Base-by-base conservation (phyloP, 73 alveolate genomes). In the Paramecium caudatum region DNA sequence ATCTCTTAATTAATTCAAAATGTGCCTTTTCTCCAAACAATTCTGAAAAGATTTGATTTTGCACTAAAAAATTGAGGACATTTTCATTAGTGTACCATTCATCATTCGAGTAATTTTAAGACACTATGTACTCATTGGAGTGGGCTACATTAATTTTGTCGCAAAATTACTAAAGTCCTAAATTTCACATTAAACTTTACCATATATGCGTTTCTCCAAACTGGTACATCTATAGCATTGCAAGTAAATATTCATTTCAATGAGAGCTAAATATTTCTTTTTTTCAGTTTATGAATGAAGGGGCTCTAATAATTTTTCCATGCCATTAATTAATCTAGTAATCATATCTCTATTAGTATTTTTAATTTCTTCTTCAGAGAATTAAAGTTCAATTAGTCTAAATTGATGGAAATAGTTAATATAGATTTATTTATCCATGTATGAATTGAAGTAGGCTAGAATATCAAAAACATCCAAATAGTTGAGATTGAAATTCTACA, bases 21-120 rank as follows among this genome's bases (percentile, higher is more conserved):
- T 74, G 88, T 8, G 88, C 88, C 19, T 74, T 74, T 23, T 74
- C 88, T 74, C 88, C 88, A 74, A 74, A 74, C 43, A 74, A 39
- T 17, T 37, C 65, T 41, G 36, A 16, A 43, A 74, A 74, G 13
- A 74, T 47, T 45, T 74, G 32, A 39, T 74, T 41, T 3, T 36
- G 37, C 3, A 74, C 88, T 1, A 74, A 34, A 13, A 34, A 74
- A 19, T 74, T 41, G 2, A 74, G 15, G 16, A 74, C 65, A 19
- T 41, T 74, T 5, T 74, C 68, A 39, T 30, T 19, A 3, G 17
- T 74, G 19, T 74, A 74, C 88, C 88, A 74, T 74, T 74, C 88
- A 15, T 74, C 88, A 12, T 74, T 17, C 13, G 9, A 34, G 8
- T 2, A 3, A 41, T 74, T 39, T 16, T 74, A 10, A 17, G 36